Conservation (phyloP, 306 rosid genomes). For the Senna siamea region DNA sequence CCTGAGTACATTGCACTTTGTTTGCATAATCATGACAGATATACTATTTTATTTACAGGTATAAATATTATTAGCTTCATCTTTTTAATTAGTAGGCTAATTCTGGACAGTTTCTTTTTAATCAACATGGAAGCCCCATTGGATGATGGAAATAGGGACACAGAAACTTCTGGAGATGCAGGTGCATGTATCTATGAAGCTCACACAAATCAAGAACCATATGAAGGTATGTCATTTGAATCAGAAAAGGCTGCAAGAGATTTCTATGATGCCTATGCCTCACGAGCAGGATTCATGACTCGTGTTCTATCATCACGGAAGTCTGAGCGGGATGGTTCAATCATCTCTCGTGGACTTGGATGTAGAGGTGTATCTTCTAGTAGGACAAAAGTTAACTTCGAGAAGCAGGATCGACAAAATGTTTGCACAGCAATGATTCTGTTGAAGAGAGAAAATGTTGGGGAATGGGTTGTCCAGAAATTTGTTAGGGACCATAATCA, state of each 20-base stretch:
- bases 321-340: slow-evolving; percentile 49
- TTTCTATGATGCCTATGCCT: slow-evolving; percentile 44
- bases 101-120: background rate
- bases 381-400: slow-evolving; percentile 19
- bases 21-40: background rate
- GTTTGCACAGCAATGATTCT: slow-evolving; percentile 40
- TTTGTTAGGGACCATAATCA: slow-evolving; percentile 46
- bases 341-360: slow-evolving; percentile 50
- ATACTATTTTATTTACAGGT: background rate
- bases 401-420: slow-evolving; percentile 30
- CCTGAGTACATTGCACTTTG: background rate
- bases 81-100: background rate
- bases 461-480: slow-evolving; percentile 43
- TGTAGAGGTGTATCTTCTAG: slow-evolving; percentile 39
- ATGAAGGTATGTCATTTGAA: slow-evolving; percentile 44
- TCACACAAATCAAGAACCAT: slow-evolving; percentile 38
- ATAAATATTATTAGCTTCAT: background rate
- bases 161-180: slow-evolving; percentile 25
- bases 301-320: slow-evolving; percentile 48
- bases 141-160: slow-evolving; percentile 33
- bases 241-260: slow-evolving; percentile 49
- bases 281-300: slow-evolving; percentile 40
- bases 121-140: slow-evolving; percentile 21
- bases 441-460: slow-evolving; percentile 42
- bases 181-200: slow-evolving; percentile 15